These are phyloP conservation scores for Linnemannia elongata DNA, from an alignment of 192 early-diverging fungal genomes.

Conservation along the genomic window DNA sequence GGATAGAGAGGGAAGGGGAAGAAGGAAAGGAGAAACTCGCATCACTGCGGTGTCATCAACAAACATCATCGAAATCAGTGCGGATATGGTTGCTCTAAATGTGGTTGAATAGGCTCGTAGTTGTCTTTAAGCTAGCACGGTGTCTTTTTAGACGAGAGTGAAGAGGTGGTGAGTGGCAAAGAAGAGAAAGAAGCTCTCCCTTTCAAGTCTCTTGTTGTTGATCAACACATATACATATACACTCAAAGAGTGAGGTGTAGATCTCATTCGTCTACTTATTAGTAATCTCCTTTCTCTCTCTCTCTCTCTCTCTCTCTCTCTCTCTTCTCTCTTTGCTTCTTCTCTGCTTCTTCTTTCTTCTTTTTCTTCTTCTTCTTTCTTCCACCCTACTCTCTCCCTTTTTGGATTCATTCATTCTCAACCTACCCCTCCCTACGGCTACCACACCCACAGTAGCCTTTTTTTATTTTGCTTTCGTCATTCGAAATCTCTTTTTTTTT, in stretches of 20 bases:
- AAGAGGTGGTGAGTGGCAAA: not conserved
- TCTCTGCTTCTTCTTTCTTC: not conserved
- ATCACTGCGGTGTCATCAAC: not conserved
- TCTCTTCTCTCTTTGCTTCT: not conserved
- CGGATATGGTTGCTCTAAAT: too few relatives aligned
- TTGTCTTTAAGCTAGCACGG: not conserved
- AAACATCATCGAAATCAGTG: too few relatives aligned
- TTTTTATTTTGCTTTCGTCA: conserved; percentile 11
- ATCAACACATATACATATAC: too few relatives aligned
- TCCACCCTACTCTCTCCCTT: not conserved
- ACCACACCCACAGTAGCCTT: not conserved
- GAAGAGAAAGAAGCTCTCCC: too few relatives aligned
- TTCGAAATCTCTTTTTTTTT: not conserved
- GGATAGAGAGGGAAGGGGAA: too few relatives aligned
- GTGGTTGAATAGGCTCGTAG: too few relatives aligned
- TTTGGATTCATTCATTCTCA: not conserved
- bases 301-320: not conserved
- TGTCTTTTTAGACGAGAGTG: not conserved
- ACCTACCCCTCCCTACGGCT: not conserved
- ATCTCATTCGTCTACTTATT: not conserved
- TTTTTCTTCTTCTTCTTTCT: not conserved
- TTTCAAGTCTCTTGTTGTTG: not conserved
- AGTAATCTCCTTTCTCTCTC: not conserved
- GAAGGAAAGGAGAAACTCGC: not conserved
- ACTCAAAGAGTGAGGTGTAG: not conserved